Percentiles rank a stretch among this genome's conserved stretches.
These are phyloP conservation scores for Sarocladium strictum DNA, from an alignment of 2,329 filamentous ascomycete genomes.

Conservation along the genomic window DNA sequence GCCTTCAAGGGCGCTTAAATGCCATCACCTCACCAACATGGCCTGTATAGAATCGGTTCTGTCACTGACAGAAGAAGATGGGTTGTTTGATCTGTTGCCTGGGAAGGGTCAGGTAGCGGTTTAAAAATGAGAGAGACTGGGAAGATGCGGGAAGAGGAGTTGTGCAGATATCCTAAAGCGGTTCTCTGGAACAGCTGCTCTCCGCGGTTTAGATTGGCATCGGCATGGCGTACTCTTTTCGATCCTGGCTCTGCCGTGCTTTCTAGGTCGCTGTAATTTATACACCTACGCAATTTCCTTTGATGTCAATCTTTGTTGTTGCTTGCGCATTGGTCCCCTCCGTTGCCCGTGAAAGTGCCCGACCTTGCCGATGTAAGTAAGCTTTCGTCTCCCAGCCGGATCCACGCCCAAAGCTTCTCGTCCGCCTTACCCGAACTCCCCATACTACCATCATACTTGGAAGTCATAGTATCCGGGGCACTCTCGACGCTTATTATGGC, in stretches of 20 bases:
- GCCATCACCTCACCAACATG: slow-evolving; percentile 24
- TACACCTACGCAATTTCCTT: slow-evolving; percentile 51
- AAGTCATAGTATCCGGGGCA: no score
- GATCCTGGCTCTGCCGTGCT: slow-evolving; percentile 38
- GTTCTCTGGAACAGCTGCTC: slow-evolving; percentile 34
- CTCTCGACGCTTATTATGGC: no score
- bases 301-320: slow-evolving; percentile 22
- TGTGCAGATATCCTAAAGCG: slow-evolving; percentile 31
- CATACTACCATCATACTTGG: no score
- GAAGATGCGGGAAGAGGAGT: slow-evolving; percentile 40
- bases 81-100: slow-evolving; percentile 28
- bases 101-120: slow-evolving; percentile 28
- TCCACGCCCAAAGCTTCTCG: no score
- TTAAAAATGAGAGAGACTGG: slow-evolving; percentile 38
- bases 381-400: no score
- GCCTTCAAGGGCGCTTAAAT: slow-evolving; percentile 74
- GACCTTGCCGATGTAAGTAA: neutral
- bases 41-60: slow-evolving; percentile 34
- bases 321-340: no score
- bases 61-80: slow-evolving; percentile 24
- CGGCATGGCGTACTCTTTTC: slow-evolving; percentile 39
- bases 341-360: neutral
- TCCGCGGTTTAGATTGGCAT: slow-evolving; percentile 44
- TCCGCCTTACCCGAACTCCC: no score
- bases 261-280: slow-evolving; percentile 58